Conservation (phyloP, 129 eudicot genomes). For the Dittrichia graveolens region DNA sequence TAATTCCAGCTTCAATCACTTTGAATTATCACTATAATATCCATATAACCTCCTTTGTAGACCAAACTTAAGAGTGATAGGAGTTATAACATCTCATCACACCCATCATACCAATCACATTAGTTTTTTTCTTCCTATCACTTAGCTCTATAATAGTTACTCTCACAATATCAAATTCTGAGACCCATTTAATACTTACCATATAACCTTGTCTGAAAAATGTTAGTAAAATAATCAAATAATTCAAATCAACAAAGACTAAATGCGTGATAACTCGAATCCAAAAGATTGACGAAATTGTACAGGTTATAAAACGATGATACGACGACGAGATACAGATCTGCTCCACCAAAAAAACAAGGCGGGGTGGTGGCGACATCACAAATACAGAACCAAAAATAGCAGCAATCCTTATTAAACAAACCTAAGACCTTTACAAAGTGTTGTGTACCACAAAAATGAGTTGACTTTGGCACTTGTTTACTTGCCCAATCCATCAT, state of each 20-base stretch:
- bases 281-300: slow-evolving; percentile 26
- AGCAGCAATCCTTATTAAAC: slow-evolving; percentile 47
- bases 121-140: too few species aligned
- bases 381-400: slow-evolving; percentile 14
- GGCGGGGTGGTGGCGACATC: neutral
- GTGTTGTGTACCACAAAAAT: slow-evolving; percentile 63
- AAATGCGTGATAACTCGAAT: slow-evolving; percentile 12
- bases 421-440: slow-evolving; percentile 60
- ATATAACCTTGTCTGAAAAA: neutral
- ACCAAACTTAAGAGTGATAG: too few species aligned
- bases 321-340: slow-evolving; percentile 27
- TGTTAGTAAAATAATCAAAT: slow-evolving; percentile 1
- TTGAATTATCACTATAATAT: too few species aligned
- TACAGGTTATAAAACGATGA: slow-evolving; percentile 33
- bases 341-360: slow-evolving; percentile 25
- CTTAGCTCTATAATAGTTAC: too few species aligned
- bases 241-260: neutral
- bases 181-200: too few species aligned
- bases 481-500: slow-evolving; percentile 12
- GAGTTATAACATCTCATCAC: too few species aligned
- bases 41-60: too few species aligned
- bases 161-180: too few species aligned
- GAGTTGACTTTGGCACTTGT: slow-evolving; percentile 37
- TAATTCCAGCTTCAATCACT: too few species aligned
- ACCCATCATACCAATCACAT: too few species aligned